A percentile compares a stretch with the other conserved stretches of the same genome.
Evolutionary conservation across 192 early-diverging fungal genomes (phyloP).

Genomic region (Coemansia javaensis): DNA sequence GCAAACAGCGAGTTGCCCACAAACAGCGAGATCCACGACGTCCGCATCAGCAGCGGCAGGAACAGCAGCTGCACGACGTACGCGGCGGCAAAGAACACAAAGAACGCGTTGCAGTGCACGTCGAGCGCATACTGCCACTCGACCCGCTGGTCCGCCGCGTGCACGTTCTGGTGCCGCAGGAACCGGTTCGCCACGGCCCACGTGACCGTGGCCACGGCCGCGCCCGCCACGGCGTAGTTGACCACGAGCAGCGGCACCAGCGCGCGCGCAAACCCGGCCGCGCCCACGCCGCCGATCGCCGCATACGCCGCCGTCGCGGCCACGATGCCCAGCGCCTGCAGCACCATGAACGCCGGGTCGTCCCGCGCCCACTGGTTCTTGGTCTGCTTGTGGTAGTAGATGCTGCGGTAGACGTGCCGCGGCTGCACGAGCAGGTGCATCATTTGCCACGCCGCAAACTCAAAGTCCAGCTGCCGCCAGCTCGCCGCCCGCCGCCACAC

Average conservation of each 20-base stretch:
- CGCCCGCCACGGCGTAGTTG: constrained; percentile 25
- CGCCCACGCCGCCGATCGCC: constrained; percentile 31
- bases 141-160: constrained; percentile 79
- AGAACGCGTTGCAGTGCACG: constrained; percentile 96
- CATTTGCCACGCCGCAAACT: constrained; percentile 48
- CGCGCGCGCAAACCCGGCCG: constrained; percentile 25
- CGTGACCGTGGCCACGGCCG: constrained; percentile 19
- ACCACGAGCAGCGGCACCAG: constrained; percentile 34
- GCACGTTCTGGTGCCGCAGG: constrained; percentile 67
- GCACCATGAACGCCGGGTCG: constrained; percentile 89
- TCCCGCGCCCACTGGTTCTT: constrained; percentile 98
- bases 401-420: constrained; percentile 71
- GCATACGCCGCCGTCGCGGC: constrained; percentile 20
- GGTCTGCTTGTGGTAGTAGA: constrained; percentile 97
- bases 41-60: constrained; percentile 71
- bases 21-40: constrained; percentile 74
- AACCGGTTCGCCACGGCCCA: constrained; percentile 72
- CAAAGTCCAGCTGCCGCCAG: constrained; percentile 48
- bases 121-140: constrained; percentile 98
- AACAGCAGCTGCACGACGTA: constrained; percentile 95
- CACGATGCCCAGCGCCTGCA: constrained; percentile 61
- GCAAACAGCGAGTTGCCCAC: constrained; percentile 89
- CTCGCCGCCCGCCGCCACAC: constrained; percentile 36
- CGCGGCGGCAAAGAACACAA: constrained; percentile 77
- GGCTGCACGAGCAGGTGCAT: constrained; percentile 43